Evolutionary conservation across 2,329 filamentous ascomycete species (phyloP).

Genomic region (Aspergillus unguis): DNA sequence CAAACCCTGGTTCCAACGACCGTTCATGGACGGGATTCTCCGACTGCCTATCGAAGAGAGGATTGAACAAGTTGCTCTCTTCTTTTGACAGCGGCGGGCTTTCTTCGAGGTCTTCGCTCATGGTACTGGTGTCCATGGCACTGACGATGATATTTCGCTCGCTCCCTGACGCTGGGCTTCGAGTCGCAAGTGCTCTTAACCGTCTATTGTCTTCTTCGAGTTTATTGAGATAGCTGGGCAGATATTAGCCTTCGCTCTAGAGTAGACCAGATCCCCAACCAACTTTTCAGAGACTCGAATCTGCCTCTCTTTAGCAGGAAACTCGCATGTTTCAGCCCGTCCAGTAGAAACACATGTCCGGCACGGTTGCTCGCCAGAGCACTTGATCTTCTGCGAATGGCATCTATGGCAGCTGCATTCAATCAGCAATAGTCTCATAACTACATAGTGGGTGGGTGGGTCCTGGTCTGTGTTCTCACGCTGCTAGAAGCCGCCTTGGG

Average conservation of each 20-base stretch:
- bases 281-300: slow-evolving; percentile 5
- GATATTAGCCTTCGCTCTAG: background rate
- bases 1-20: slow-evolving; percentile 8
- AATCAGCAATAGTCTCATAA: background rate
- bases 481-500: slow-evolving; percentile 9
- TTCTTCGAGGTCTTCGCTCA: slow-evolving; percentile 5
- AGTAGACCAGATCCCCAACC: background rate
- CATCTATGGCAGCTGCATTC: slow-evolving; percentile 10
- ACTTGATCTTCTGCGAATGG: slow-evolving; percentile 6
- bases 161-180: background rate
- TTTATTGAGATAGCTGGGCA: slow-evolving; percentile 3
- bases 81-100: slow-evolving; percentile 9
- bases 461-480: slow-evolving; percentile 4
- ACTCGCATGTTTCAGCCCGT: slow-evolving; percentile 2
- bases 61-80: slow-evolving; percentile 10
- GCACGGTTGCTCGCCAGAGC: slow-evolving; percentile 6
- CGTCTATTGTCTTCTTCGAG: slow-evolving; percentile 7
- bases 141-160: background rate
- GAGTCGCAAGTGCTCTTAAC: background rate
- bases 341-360: background rate
- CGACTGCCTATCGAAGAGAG: slow-evolving; percentile 10
- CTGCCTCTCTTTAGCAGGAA: slow-evolving; percentile 8
- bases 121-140: too few species aligned
- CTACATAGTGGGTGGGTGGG: background rate
- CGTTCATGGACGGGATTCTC: slow-evolving; percentile 5